Evolutionary conservation across 2,329 filamentous ascomycete species (phyloP).

Genomic region (Colletotrichum sp.): DNA sequence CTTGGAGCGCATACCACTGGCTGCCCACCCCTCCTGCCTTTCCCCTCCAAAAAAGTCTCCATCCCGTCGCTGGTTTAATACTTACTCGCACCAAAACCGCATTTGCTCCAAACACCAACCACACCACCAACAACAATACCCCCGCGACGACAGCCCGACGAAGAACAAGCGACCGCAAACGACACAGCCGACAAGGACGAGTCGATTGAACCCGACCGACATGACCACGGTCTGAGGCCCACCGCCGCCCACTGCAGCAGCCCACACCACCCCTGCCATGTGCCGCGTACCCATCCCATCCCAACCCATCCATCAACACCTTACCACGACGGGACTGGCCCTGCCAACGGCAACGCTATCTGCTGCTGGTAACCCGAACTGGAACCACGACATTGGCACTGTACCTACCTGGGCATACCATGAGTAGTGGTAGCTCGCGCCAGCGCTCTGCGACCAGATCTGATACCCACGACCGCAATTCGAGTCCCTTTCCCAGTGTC

Average conservation of each 20-base stretch:
- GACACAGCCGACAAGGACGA: not conserved
- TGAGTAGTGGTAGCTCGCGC: slow-evolving; percentile 23
- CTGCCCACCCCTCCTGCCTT: not conserved
- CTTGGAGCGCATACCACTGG: not conserved
- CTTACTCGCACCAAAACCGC: not conserved
- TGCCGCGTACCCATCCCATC: slow-evolving; percentile 18
- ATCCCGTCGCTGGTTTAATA: not conserved
- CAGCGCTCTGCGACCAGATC: slow-evolving; percentile 23
- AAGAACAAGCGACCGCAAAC: not conserved
- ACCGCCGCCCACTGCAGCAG: not conserved
- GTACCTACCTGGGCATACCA: slow-evolving; percentile 14
- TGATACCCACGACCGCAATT: slow-evolving; percentile 20
- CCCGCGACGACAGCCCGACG: not conserved
- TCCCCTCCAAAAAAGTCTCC: not conserved
- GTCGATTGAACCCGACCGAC: not conserved
- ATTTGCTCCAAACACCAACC: not conserved
- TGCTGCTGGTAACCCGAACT: not conserved
- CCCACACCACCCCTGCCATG: slow-evolving; percentile 21
- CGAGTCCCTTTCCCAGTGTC: slow-evolving; percentile 12
- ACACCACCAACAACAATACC: not conserved
- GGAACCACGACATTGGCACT: not conserved
- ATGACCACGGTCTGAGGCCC: slow-evolving; percentile 16
- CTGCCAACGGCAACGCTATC: not conserved
- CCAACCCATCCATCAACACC: slow-evolving; percentile 4
- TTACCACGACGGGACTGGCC: slow-evolving; percentile 14